Percentiles rank a stretch among this genome's conserved stretches.
phyloP scores from a whole-genome alignment of 1,139 yeast genomes.

The Suhomyces bokatorum region DNA sequence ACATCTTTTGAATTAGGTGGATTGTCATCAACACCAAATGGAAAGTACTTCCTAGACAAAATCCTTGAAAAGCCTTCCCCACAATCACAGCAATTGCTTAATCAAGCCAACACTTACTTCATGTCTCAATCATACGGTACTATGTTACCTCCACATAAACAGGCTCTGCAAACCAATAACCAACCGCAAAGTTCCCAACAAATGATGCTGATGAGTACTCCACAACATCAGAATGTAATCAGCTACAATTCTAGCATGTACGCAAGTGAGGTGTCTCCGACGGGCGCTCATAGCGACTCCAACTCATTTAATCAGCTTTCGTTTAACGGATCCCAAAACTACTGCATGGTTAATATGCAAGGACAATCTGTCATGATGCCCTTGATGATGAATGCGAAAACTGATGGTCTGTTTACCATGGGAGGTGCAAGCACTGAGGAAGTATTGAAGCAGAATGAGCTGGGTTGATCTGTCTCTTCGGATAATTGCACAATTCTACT shows the following conservation, averaged over 20 bases:
- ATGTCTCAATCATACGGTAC: constrained; percentile 22
- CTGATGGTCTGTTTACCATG: constrained; percentile 4
- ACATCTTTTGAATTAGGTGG: constrained; percentile 43
- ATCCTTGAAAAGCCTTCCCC: constrained; percentile 46
- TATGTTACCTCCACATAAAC: constrained; percentile 32
- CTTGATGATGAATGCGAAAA: constrained; percentile 11
- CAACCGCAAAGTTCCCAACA: constrained; percentile 14
- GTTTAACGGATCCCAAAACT: constrained; percentile 11
- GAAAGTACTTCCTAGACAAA: constrained; percentile 42
- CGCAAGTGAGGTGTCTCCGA: constrained; percentile 11
- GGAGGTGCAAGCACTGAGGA: constrained; percentile 7
- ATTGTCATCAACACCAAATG: constrained; percentile 44
- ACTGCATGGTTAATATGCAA: constrained; percentile 14
- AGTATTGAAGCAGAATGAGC: constrained; percentile 10
- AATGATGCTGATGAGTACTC: constrained; percentile 48
- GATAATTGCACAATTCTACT: background rate
- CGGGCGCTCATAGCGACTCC: constrained; percentile 7
- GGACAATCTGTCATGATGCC: constrained; percentile 19
- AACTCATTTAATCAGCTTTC: constrained; percentile 5
- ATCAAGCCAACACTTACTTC: constrained; percentile 21
- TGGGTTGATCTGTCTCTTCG: background rate
- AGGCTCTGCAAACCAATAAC: constrained; percentile 18
- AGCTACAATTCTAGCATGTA: constrained; percentile 16
- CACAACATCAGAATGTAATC: constrained; percentile 33
- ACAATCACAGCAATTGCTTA: constrained; percentile 22